Base-by-base conservation (phyloP, 257 asterid genomes). In the Ilex asprella region DNA sequence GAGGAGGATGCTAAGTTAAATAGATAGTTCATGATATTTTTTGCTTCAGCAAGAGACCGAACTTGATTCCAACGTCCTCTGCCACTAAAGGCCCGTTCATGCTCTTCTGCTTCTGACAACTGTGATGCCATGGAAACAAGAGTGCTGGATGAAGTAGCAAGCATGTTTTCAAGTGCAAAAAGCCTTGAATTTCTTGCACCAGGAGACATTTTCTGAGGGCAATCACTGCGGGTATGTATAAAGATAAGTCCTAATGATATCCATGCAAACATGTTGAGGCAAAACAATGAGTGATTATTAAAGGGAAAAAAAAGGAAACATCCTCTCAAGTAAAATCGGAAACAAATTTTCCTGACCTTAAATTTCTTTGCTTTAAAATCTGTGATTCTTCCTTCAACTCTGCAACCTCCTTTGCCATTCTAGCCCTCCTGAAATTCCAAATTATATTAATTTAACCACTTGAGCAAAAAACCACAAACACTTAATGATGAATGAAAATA, bases 41-140 rank as follows among this genome's bases (percentile, higher is more conserved):
- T 89, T 5, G 97, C 96, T 70, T 93, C 99, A 47, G 95, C 81
- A 55, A 93, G 82, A 64, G 95, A 75, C 56, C 94, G 89, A 54
- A 93, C 86, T 76, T 89, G 97, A 71, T 85, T 89, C 99, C 97
- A 93, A 71, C 99, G 77, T 57, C 96, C 99, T 72, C 86, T 77
- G 56, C 97, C 97, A 77, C 94, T 84, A 73, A 85, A 89, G 63
- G 97, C 84, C 13, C 97, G 84, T 60, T 89, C 99, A 61, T 95
- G 88, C 81, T 93, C 99, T 78, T 85, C 97, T 16, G 95, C 99
- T 77, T 93, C 99, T 49, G 99, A 93, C 61, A 93, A 79, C 50
- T 93, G 99, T 55, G 99, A 85, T 51, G 92, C 95, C 99, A 93
- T 85, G 68, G 99, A 79, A 77, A 93, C 91, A 65, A 93, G 91